These are phyloP conservation scores for Aspergillus baeticus DNA, from an alignment of 495 filamentous ascomycete genomes.

Conservation along the genomic window DNA sequence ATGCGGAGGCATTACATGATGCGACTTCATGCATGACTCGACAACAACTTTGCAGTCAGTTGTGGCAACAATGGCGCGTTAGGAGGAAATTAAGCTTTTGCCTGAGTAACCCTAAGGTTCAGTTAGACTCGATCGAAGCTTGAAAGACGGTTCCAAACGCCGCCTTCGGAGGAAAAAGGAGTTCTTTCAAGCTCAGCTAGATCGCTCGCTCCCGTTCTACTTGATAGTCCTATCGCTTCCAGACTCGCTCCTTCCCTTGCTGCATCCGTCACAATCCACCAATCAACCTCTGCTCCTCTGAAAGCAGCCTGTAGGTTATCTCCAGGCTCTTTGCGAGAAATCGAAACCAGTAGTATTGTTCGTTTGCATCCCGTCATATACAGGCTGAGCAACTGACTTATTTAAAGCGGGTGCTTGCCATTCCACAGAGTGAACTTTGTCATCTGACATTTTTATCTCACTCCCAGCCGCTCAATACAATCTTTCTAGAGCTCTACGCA, in stretches of 20 bases:
- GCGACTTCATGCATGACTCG: too few relatives aligned
- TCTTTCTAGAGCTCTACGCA: conserved; percentile 3
- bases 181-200: too few relatives aligned
- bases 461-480: conserved; percentile 25
- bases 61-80: too few relatives aligned
- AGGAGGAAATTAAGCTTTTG: too few relatives aligned
- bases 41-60: too few relatives aligned
- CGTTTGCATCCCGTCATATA: conserved; percentile 8
- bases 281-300: conserved; percentile 3
- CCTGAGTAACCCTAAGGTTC: too few relatives aligned
- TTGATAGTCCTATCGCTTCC: too few relatives aligned
- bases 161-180: too few relatives aligned
- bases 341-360: neutral
- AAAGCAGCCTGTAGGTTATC: conserved; percentile 10
- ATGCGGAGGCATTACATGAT: too few relatives aligned
- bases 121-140: too few relatives aligned
- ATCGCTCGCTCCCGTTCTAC: too few relatives aligned
- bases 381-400: conserved; percentile 19
- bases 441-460: conserved; percentile 22
- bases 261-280: conserved; percentile 3
- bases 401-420: conserved; percentile 41
- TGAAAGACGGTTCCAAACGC: too few relatives aligned
- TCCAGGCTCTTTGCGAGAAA: neutral
- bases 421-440: conserved; percentile 28
- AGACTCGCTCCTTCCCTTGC: neutral